phyloP scores from a whole-genome alignment of 345 rosid genomes.

The Corymbia maculata region DNA sequence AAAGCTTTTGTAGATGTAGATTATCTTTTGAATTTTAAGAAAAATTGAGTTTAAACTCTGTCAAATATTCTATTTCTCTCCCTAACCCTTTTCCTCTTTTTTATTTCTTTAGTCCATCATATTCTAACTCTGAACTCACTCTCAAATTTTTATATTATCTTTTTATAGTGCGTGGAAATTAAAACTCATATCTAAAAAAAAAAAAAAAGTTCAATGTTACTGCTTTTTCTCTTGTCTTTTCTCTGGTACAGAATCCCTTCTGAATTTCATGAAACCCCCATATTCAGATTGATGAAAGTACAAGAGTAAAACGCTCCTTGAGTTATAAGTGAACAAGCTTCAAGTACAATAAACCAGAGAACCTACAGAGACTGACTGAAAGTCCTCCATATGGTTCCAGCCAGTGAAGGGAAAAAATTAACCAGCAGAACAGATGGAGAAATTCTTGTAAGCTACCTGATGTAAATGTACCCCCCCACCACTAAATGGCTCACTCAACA shows the following conservation, averaged over 20 bases:
- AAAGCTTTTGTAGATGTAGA: neutral
- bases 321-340: neutral
- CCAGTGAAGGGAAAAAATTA: neutral
- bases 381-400: neutral
- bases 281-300: neutral
- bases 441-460: neutral
- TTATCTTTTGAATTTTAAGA: neutral
- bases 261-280: neutral
- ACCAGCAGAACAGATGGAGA: neutral
- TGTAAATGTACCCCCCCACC: neutral
- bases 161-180: too few species aligned
- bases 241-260: neutral
- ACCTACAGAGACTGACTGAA: neutral
- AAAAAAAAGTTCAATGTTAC: too few species aligned
- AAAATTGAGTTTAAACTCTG: neutral
- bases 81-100: neutral
- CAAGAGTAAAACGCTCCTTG: neutral
- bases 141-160: too few species aligned
- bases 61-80: neutral
- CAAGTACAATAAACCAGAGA: neutral
- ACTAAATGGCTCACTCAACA: neutral
- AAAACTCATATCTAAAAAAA: too few species aligned
- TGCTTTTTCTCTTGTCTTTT: too few species aligned
- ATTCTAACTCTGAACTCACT: too few species aligned
- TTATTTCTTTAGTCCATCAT: too few species aligned